Conservation (phyloP, 1,284 basidiomycete species). For the Leccinum insolens region DNA sequence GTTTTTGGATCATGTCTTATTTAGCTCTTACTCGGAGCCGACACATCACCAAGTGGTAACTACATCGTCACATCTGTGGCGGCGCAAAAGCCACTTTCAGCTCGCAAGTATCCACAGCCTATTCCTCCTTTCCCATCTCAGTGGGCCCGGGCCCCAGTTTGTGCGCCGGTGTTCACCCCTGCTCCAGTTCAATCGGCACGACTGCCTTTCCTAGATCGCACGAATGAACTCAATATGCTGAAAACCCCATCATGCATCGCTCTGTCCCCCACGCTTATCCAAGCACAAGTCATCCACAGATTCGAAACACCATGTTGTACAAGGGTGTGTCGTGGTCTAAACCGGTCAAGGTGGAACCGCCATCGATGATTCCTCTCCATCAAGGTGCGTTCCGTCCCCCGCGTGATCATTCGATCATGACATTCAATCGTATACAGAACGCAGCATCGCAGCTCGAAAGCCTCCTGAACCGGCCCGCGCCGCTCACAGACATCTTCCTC, state of each 20-base stretch:
- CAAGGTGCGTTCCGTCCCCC: conserved; percentile 49
- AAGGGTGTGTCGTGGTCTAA: too few relatives aligned
- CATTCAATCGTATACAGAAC: conserved; percentile 42
- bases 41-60: conserved; percentile 31
- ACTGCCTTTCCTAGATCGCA: conserved; percentile 18
- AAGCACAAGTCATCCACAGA: too few relatives aligned
- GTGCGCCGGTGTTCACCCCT: conserved; percentile 26
- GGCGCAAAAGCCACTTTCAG: conserved; percentile 30
- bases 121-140: conserved; percentile 35
- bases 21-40: neutral
- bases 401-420: neutral
- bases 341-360: conserved; percentile 50
- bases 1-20: too few relatives aligned
- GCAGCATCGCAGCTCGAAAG: conserved; percentile 77
- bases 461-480: conserved; percentile 68
- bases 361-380: conserved; percentile 81
- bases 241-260: conserved; percentile 58
- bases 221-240: conserved; percentile 46
- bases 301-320: too few relatives aligned
- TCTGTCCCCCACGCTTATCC: conserved; percentile 39
- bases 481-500: conserved; percentile 56
- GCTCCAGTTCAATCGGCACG: conserved; percentile 23
- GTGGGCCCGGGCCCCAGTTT: conserved; percentile 15
- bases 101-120: conserved; percentile 35
- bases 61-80: conserved; percentile 18